A percentile compares a stretch with the other conserved stretches of the same genome.
Evolutionary conservation across 768 basidiomycete species (phyloP).

Genomic region (Trametes meyenii): DNA sequence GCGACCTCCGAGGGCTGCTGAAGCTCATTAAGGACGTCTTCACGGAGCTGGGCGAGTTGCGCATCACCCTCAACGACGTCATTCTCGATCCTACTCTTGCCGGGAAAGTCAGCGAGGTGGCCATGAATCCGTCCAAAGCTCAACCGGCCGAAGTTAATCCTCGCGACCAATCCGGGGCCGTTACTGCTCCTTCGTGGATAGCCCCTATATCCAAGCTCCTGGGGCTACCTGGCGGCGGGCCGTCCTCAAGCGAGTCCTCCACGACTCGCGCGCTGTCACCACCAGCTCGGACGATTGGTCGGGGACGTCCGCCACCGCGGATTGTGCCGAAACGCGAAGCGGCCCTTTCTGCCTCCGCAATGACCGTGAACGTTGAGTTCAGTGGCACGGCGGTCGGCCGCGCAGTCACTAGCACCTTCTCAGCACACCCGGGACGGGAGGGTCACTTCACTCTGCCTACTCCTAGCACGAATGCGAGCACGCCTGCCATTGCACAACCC

Average conservation of each 20-base stretch:
- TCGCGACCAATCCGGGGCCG: constrained; percentile 35
- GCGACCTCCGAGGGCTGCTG: constrained; percentile 81
- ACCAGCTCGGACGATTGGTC: constrained; percentile 26
- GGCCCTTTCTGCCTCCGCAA: constrained; percentile 83
- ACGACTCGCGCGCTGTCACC: constrained; percentile 29
- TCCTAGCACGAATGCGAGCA: constrained; percentile 8
- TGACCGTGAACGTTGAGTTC: constrained; percentile 97
- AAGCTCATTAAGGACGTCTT: constrained; percentile 87
- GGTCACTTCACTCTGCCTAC: constrained; percentile 15
- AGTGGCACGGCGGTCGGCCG: constrained; percentile 69
- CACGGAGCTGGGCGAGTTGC: constrained; percentile 77
- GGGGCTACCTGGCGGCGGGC: constrained; percentile 39
- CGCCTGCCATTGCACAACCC: constrained; percentile 17
- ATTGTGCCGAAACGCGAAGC: constrained; percentile 81
- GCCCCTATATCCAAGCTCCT: constrained; percentile 86
- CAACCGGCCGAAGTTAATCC: constrained; percentile 44
- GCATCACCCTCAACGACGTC: constrained; percentile 84
- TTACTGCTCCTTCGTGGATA: constrained; percentile 61
- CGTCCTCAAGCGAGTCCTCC: constrained; percentile 34
- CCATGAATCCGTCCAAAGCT: constrained; percentile 60
- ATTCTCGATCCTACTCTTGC: constrained; percentile 87
- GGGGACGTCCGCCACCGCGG: constrained; percentile 42
- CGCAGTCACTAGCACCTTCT: constrained; percentile 49
- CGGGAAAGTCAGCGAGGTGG: constrained; percentile 66
- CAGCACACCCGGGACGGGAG: constrained; percentile 23